Percentiles rank a stretch among this genome's conserved stretches.
Conservation (phyloP, 1,284 basidiomycete species). For the Apiotrichum sp. region DNA sequence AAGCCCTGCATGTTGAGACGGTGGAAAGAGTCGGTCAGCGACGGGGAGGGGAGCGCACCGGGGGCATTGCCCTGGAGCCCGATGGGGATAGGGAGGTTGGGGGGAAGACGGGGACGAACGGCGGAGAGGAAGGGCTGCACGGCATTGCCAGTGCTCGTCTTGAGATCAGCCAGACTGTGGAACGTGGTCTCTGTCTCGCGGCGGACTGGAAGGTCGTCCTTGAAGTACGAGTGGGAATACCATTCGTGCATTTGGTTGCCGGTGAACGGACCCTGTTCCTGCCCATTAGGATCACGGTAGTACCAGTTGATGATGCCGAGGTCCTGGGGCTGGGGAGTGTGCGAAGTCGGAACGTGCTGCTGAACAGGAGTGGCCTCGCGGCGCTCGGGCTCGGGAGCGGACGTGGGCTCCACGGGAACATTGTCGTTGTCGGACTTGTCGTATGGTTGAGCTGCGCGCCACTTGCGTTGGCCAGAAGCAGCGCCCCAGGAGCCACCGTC, state of each 20-base stretch:
- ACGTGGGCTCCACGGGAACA: neutral
- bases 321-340: conserved; percentile 15
- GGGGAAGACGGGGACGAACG: conserved; percentile 34
- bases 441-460: conserved; percentile 19
- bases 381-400: conserved; percentile 6
- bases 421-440: conserved; percentile 13
- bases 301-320: conserved; percentile 75
- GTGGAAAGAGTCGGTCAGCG: conserved; percentile 30
- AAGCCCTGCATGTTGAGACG: conserved; percentile 23
- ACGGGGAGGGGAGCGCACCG: neutral
- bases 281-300: conserved; percentile 83
- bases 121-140: conserved; percentile 44
- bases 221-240: conserved; percentile 88
- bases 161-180: conserved; percentile 45
- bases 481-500: conserved; percentile 27
- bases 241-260: conserved; percentile 93
- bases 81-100: conserved; percentile 41
- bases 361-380: conserved; percentile 17
- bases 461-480: conserved; percentile 39
- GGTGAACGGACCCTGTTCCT: conserved; percentile 89
- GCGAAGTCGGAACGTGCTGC: conserved; percentile 3
- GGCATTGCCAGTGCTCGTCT: conserved; percentile 38
- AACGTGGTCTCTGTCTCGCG: conserved; percentile 51
- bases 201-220: conserved; percentile 75
- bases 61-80: conserved; percentile 21